phyloP scores from a whole-genome alignment of 2,329 filamentous ascomycete species.

The Diaporthe batatas region DNA sequence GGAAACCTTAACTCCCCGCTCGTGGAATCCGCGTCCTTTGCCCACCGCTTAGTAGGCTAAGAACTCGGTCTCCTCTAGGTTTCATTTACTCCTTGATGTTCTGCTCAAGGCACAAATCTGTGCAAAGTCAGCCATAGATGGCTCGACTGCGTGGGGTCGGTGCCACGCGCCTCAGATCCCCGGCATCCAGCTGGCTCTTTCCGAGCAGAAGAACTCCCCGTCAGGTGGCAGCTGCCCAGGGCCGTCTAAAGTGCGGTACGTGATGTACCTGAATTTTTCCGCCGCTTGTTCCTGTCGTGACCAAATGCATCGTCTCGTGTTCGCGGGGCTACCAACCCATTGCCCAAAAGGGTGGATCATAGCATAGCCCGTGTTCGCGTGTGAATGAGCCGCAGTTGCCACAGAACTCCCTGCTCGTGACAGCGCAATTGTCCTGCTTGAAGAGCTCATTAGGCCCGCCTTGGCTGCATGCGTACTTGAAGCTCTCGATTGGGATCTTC shows the following conservation, averaged over 20 bases:
- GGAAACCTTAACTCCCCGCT: neutral
- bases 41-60: neutral
- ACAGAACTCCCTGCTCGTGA: conserved; percentile 52
- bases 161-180: conserved; percentile 57
- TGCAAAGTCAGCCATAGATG: neutral
- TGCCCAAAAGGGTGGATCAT: neutral
- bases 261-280: conserved; percentile 58
- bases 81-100: conserved; percentile 55
- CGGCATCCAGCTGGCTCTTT: conserved; percentile 63
- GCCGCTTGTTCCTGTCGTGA: conserved; percentile 55
- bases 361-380: conserved; percentile 52
- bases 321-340: neutral
- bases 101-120: conserved; percentile 61
- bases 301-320: neutral
- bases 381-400: conserved; percentile 50
- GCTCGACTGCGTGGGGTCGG: neutral
- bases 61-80: too few species aligned
- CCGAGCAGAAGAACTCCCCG: conserved; percentile 67
- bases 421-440: conserved; percentile 51
- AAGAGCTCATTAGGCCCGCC: conserved; percentile 48
- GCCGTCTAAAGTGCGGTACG: conserved; percentile 64
- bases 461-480: conserved; percentile 46
- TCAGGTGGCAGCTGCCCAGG: conserved; percentile 63
- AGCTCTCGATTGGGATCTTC: conserved; percentile 47
- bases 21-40: neutral